phyloP scores from a whole-genome alignment of 2,329 filamentous ascomycete species.

The Sporothrix variecibatus region DNA sequence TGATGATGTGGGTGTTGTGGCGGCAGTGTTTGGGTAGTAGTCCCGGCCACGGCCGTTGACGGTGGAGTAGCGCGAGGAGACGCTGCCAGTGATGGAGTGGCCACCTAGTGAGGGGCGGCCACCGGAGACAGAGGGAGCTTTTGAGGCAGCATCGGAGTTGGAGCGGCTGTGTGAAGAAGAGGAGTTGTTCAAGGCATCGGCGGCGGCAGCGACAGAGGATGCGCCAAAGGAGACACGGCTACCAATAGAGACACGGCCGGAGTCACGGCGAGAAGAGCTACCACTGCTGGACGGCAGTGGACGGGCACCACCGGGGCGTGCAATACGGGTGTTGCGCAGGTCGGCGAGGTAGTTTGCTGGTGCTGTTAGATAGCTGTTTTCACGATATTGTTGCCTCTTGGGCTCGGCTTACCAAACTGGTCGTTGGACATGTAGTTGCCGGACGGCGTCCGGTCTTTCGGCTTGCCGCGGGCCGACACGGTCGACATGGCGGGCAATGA shows the following conservation, averaged over 20 bases:
- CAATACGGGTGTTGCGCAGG: slow-evolving; percentile 67
- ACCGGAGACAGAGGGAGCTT: not conserved
- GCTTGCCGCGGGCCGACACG: slow-evolving; percentile 33
- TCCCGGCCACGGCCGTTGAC: slow-evolving; percentile 50
- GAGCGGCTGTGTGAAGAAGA: slow-evolving; percentile 33
- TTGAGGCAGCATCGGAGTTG: slow-evolving; percentile 27
- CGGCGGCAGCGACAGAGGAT: slow-evolving; percentile 31
- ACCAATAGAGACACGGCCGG: slow-evolving; percentile 18
- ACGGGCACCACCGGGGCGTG: slow-evolving; percentile 70
- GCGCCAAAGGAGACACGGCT: slow-evolving; percentile 21
- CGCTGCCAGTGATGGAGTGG: slow-evolving; percentile 50
- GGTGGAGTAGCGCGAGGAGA: slow-evolving; percentile 54
- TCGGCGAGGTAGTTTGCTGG: slow-evolving; percentile 70
- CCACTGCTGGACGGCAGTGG: slow-evolving; percentile 52
- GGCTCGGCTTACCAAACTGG: slow-evolving; percentile 57
- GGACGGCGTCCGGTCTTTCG: slow-evolving; percentile 54
- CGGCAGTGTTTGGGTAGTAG: slow-evolving; percentile 51
- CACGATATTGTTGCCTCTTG: not conserved
- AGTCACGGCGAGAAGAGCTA: slow-evolving; percentile 33
- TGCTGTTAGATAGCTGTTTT: not conserved
- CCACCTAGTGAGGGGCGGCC: slow-evolving; percentile 31
- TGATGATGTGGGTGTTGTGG: not conserved
- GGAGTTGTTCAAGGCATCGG: not conserved
- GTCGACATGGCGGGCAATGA: slow-evolving; percentile 37
- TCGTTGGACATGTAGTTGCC: slow-evolving; percentile 67